Conservation (phyloP, 805 yeast genomes). For the Myxozyma lipomycoides region DNA sequence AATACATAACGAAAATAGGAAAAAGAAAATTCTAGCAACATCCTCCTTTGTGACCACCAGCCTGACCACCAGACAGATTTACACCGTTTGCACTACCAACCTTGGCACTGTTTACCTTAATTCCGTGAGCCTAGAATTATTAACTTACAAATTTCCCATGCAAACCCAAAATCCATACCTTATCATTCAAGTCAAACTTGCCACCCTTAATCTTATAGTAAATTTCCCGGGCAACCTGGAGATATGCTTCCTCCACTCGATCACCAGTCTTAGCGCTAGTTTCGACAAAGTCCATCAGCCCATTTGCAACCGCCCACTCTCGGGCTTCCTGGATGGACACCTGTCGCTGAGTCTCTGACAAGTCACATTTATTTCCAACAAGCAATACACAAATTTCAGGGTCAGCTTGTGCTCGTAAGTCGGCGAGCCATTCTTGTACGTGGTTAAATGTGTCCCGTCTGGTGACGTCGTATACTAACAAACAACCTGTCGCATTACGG, state of each 20-base stretch:
- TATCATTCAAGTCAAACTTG: conserved; percentile 33
- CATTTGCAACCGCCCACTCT: conserved; percentile 49
- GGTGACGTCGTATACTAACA: conserved; percentile 39
- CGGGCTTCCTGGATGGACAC: conserved; percentile 36
- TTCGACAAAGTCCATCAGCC: conserved; percentile 43
- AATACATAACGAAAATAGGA: too few relatives aligned
- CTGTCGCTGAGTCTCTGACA: conserved; percentile 36
- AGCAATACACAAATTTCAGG: conserved; percentile 64
- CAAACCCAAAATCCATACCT: conserved; percentile 26
- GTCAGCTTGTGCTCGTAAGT: conserved; percentile 65
- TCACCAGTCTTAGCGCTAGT: conserved; percentile 65
- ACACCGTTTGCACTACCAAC: conserved; percentile 5
- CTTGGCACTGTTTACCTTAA: conserved; percentile 26
- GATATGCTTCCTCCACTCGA: conserved; percentile 48
- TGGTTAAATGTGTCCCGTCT: conserved; percentile 36
- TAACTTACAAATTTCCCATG: neutral
- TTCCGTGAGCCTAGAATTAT: conserved; percentile 23
- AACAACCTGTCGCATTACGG: conserved; percentile 39
- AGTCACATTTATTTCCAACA: conserved; percentile 76
- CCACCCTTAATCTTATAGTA: conserved; percentile 36
- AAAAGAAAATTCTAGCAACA: conserved; percentile 12
- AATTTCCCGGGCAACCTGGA: conserved; percentile 36
- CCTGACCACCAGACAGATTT: conserved; percentile 14
- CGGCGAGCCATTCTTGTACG: conserved; percentile 63
- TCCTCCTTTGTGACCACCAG: conserved; percentile 12